Conservation (phyloP, 2,329 filamentous ascomycete genomes). For the Rosellinia necatrix region DNA sequence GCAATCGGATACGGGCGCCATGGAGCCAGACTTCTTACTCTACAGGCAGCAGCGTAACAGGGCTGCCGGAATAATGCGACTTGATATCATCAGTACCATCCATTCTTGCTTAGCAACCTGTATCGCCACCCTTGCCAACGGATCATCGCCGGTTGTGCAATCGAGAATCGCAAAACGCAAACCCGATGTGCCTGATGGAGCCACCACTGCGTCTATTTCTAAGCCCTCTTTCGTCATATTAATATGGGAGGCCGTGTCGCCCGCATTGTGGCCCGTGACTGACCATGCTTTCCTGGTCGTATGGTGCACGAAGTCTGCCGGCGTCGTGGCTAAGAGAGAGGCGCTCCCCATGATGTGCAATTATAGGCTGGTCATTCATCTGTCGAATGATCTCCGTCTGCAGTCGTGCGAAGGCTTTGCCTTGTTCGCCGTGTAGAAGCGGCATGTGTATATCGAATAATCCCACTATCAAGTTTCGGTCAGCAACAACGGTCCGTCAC, state of each 20-base stretch:
- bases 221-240: background rate
- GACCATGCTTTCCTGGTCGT: slow-evolving; percentile 9
- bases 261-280: no score
- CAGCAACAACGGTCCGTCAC: no score
- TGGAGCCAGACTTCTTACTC: no score
- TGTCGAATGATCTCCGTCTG: slow-evolving; percentile 16
- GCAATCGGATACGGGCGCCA: no score
- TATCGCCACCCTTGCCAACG: slow-evolving; percentile 3
- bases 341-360: no score
- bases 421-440: slow-evolving; percentile 13
- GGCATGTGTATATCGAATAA: slow-evolving; percentile 23
- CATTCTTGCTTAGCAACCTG: no score
- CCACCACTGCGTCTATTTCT: slow-evolving; percentile 5
- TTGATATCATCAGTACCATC: no score
- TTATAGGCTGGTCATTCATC: slow-evolving; percentile 12
- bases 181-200: no score
- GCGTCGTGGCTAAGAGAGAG: background rate
- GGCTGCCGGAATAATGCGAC: no score
- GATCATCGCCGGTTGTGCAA: slow-evolving; percentile 6
- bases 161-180: background rate
- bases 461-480: background rate
- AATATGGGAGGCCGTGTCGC: no score
- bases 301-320: background rate
- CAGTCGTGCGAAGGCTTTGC: slow-evolving; percentile 8
- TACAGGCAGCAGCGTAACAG: no score